phyloP scores from a whole-genome alignment of 2,329 filamentous ascomycete genomes.

The Ophiognomonia clavigignenti-juglandacearum region DNA sequence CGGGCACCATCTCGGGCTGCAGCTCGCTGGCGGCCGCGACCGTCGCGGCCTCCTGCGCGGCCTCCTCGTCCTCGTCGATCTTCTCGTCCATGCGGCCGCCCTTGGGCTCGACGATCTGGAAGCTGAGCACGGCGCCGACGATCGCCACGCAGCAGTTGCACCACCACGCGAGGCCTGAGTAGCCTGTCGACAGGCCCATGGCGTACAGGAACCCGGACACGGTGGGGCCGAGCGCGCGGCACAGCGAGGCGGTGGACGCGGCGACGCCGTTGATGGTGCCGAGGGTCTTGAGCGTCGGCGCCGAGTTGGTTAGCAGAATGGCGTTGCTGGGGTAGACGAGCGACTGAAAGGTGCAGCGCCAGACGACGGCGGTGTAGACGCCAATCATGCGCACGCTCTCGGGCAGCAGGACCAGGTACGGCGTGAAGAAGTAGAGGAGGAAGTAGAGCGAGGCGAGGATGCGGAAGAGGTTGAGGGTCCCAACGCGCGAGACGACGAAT shows the following conservation, averaged over 20 bases:
- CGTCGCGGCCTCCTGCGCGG: constrained; percentile 22
- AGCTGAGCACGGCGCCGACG: constrained; percentile 67
- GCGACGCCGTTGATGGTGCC: constrained; percentile 92
- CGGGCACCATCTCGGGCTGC: constrained; percentile 17
- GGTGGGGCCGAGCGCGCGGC: constrained; percentile 82
- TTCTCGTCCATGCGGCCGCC: constrained; percentile 37
- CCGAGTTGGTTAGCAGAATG: constrained; percentile 84
- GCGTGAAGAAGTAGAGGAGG: constrained; percentile 77
- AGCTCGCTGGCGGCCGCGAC: constrained; percentile 15
- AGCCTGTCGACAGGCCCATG: constrained; percentile 71
- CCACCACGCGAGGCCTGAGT: constrained; percentile 93
- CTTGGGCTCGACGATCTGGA: constrained; percentile 66
- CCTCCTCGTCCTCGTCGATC: constrained; percentile 33
- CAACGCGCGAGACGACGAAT: constrained; percentile 67
- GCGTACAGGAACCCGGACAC: constrained; percentile 83
- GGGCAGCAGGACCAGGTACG: constrained; percentile 84
- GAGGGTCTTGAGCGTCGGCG: constrained; percentile 76
- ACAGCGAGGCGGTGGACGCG: constrained; percentile 84
- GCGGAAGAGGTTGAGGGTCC: constrained; percentile 76
- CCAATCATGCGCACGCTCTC: constrained; percentile 64
- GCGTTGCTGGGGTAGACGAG: constrained; percentile 87
- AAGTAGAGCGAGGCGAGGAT: constrained; percentile 80
- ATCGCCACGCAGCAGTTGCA: constrained; percentile 72
- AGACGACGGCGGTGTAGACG: constrained; percentile 73
- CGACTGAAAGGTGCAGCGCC: constrained; percentile 90